A percentile compares a stretch with the other conserved stretches of the same genome.
Evolutionary conservation across 805 yeast genomes (phyloP).

Genomic region (Clavispora santaluciae): DNA sequence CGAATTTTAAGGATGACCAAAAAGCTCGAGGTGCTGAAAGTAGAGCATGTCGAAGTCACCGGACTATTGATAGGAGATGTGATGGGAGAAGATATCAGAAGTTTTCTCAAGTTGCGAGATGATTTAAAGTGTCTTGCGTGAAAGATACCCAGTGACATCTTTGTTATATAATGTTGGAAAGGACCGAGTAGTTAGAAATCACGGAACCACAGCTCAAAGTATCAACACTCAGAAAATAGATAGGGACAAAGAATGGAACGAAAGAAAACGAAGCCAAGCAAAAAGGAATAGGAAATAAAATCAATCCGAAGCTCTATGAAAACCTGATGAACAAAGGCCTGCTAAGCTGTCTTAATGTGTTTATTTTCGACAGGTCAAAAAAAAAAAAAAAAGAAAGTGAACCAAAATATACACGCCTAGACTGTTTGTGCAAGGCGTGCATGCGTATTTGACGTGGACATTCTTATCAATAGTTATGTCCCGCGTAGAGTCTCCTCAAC

Average conservation of each 20-base stretch:
- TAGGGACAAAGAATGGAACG: not conserved
- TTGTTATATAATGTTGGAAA: not conserved
- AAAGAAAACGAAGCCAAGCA: not conserved
- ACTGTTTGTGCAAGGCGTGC: not conserved
- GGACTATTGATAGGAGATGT: slow-evolving; percentile 10
- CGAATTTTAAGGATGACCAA: slow-evolving; percentile 26
- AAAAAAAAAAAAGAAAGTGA: not conserved
- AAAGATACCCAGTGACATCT: slow-evolving; percentile 4
- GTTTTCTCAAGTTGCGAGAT: slow-evolving; percentile 16
- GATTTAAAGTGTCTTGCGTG: slow-evolving; percentile 2
- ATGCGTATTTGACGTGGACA: not conserved
- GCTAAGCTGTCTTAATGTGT: not conserved
- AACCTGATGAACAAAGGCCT: not conserved
- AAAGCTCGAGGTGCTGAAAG: slow-evolving; percentile 5
- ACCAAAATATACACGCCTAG: not conserved
- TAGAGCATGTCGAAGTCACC: slow-evolving; percentile 2
- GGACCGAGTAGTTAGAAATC: not conserved
- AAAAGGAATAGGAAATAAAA: not conserved
- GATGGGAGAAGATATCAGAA: slow-evolving; percentile 24
- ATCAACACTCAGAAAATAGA: not conserved
- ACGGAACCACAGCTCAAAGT: too few relatives aligned
- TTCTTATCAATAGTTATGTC: not conserved
- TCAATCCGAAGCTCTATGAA: not conserved
- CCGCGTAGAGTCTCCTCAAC: too few relatives aligned
- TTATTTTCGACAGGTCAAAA: too few relatives aligned